A percentile compares a stretch with the other conserved stretches of the same genome.
Conservation (phyloP, 768 basidiomycete genomes). For the Mycena galopus region DNA sequence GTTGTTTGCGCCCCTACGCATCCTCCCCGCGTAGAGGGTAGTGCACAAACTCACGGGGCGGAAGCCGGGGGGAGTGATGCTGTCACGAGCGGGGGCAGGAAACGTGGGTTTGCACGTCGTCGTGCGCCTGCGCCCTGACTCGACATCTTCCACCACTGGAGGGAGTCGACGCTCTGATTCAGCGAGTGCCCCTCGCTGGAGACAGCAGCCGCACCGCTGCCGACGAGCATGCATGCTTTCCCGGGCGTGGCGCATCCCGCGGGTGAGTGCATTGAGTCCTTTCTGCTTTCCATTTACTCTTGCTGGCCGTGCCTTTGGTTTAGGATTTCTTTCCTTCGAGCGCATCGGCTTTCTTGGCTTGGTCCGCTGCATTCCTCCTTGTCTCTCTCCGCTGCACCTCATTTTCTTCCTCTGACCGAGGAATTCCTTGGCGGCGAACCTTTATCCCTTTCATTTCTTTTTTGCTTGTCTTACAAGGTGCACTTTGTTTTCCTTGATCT, state of each 20-base stretch:
- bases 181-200: slow-evolving; percentile 56
- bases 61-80: slow-evolving; percentile 47
- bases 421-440: background rate
- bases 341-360: no score
- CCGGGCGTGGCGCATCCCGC: slow-evolving; percentile 75
- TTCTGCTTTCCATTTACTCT: background rate
- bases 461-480: no score
- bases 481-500: no score
- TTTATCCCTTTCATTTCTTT: background rate
- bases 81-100: background rate
- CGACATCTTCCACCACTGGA: no score
- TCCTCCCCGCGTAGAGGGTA: slow-evolving; percentile 84
- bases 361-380: no score
- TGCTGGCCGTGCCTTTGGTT: background rate
- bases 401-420: no score
- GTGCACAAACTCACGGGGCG: slow-evolving; percentile 68
- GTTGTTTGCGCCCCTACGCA: slow-evolving; percentile 76
- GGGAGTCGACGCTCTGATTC: slow-evolving; percentile 51
- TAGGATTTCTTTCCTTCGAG: no score
- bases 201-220: slow-evolving; percentile 51
- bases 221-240: slow-evolving; percentile 71
- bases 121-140: slow-evolving; percentile 36
- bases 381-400: no score
- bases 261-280: slow-evolving; percentile 32
- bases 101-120: slow-evolving; percentile 40